phyloP scores from a whole-genome alignment of 768 basidiomycete genomes.

The Gloeopeniophorella convolvens region DNA sequence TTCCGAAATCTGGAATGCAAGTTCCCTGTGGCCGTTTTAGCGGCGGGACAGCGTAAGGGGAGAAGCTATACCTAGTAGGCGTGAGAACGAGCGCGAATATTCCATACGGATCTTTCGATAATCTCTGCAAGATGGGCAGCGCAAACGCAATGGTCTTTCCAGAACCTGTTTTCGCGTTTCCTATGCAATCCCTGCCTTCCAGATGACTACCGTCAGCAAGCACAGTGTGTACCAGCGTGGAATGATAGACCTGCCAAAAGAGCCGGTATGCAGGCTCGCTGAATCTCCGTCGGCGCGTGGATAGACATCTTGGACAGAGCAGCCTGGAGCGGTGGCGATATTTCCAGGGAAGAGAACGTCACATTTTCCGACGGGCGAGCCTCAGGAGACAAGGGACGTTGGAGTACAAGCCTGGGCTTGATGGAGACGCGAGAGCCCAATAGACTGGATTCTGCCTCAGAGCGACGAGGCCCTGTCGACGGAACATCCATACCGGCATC shows the following conservation, averaged over 20 bases:
- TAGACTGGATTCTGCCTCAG: background rate
- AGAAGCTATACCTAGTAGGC: conserved; percentile 69
- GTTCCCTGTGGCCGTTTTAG: conserved; percentile 53
- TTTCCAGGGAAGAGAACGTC: conserved; percentile 52
- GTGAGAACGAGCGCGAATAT: conserved; percentile 91
- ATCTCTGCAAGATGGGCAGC: conserved; percentile 84
- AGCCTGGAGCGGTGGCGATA: conserved; percentile 51
- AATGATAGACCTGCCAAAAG: conserved; percentile 63
- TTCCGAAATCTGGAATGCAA: conserved; percentile 96
- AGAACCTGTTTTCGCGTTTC: conserved; percentile 95
- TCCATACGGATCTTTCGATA: conserved; percentile 88
- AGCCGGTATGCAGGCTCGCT: conserved; percentile 83
- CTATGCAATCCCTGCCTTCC: conserved; percentile 90
- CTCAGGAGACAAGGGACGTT: conserved; percentile 7
- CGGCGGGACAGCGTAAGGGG: background rate
- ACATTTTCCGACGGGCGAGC: conserved; percentile 15
- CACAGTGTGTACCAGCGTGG: background rate
- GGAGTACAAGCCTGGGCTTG: conserved; percentile 14
- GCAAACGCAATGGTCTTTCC: conserved; percentile 99
- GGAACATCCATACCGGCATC: background rate
- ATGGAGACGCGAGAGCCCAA: conserved; percentile 23
- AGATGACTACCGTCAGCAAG: conserved; percentile 18
- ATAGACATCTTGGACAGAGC: conserved; percentile 84
- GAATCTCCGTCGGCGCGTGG: conserved; percentile 75
- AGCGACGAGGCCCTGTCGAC: background rate